These are phyloP conservation scores for Arctostaphylos glauca DNA, from an alignment of 148 eudicot genomes.

Conservation along the genomic window DNA sequence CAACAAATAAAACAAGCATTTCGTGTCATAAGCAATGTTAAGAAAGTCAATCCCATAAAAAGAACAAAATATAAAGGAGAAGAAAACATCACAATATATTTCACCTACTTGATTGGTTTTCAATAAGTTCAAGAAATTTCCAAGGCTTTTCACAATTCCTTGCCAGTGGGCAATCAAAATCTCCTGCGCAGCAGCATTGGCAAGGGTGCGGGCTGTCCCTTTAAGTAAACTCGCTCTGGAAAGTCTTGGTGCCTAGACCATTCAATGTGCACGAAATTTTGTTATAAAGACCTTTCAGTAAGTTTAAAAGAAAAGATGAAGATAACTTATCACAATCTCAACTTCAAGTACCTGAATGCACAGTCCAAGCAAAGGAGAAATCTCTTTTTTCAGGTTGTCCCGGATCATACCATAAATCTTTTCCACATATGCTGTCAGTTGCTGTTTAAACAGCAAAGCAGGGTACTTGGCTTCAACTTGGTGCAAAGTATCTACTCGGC, in stretches of 20 bases:
- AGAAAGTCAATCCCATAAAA: slow-evolving; percentile 8
- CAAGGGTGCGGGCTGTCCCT: slow-evolving; percentile 47
- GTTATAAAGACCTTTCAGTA: not conserved
- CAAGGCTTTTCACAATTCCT: slow-evolving; percentile 76
- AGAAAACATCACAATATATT: slow-evolving; percentile 2
- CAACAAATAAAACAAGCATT: not conserved
- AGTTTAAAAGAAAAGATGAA: not conserved
- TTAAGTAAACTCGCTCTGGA: slow-evolving; percentile 65
- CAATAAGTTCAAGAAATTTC: slow-evolving; percentile 54
- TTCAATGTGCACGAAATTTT: slow-evolving; percentile 4
- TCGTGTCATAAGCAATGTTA: not conserved
- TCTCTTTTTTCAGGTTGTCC: slow-evolving; percentile 81
- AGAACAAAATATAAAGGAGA: slow-evolving; percentile 7
- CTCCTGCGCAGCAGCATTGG: slow-evolving; percentile 69
- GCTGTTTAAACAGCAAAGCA: slow-evolving; percentile 88
- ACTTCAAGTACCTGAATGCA: slow-evolving; percentile 74
- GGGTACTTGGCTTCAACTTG: slow-evolving; percentile 91
- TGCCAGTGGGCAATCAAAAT: slow-evolving; percentile 81
- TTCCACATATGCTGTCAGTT: slow-evolving; percentile 85
- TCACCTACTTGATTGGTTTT: slow-evolving; percentile 66
- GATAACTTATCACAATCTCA: not conserved
- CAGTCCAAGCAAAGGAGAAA: slow-evolving; percentile 78
- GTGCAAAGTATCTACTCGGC: slow-evolving; percentile 46
- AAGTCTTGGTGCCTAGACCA: slow-evolving; percentile 76
- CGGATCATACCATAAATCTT: slow-evolving; percentile 94